phyloP scores from a whole-genome alignment of 2,329 filamentous ascomycete species.

The Trichoderma simmonsii region DNA sequence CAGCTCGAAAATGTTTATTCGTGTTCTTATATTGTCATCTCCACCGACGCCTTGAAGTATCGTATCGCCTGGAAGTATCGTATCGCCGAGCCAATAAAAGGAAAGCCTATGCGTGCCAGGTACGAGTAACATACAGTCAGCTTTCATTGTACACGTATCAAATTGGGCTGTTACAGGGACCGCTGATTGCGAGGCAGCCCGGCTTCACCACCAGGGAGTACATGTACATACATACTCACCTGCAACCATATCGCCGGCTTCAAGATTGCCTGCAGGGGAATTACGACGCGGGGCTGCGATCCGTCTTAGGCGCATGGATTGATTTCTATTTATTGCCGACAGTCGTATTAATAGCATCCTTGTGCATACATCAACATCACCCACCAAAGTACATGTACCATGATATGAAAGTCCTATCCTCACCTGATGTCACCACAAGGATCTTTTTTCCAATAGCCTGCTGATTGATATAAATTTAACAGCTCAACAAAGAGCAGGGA shows the following conservation, averaged over 20 bases:
- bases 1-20: background rate
- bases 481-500: background rate
- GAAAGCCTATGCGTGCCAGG: background rate
- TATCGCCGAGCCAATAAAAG: background rate
- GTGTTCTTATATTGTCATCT: constrained; percentile 1
- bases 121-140: background rate
- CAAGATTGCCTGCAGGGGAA: background rate
- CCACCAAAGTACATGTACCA: background rate
- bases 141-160: background rate
- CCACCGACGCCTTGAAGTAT: background rate
- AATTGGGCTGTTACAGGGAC: background rate
- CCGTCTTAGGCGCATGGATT: background rate
- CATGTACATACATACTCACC: background rate
- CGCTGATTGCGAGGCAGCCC: background rate
- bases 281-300: background rate
- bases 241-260: background rate
- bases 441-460: background rate
- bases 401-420: background rate
- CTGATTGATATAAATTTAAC: background rate
- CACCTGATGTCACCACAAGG: background rate
- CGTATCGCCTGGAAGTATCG: background rate
- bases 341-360: background rate
- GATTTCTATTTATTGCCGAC: background rate
- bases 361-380: background rate
- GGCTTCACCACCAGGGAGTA: background rate